Percentiles rank a stretch among this genome's conserved stretches.
These are phyloP conservation scores for Byssoonygena ceratinophila DNA, from an alignment of 2,329 filamentous ascomycete species.

Conservation along the genomic window DNA sequence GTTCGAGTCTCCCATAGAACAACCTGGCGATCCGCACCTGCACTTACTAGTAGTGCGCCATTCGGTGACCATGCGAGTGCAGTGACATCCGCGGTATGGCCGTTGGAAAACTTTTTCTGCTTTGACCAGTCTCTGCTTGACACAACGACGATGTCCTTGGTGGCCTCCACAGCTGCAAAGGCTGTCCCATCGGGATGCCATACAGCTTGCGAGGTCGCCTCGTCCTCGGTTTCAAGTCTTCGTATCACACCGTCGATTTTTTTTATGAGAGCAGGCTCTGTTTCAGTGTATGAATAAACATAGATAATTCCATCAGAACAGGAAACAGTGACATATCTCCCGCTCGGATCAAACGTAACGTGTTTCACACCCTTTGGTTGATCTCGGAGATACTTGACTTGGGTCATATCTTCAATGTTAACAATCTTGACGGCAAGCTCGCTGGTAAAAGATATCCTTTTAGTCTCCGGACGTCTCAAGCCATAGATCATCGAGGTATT, in stretches of 20 bases:
- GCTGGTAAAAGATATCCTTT: constrained; percentile 29
- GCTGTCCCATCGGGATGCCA: constrained; percentile 95
- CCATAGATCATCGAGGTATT: neutral
- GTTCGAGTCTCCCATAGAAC: constrained; percentile 80
- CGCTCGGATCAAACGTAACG: constrained; percentile 73
- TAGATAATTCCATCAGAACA: constrained; percentile 85
- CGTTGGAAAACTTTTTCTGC: constrained; percentile 66
- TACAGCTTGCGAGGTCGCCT: constrained; percentile 60
- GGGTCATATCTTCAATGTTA: constrained; percentile 64
- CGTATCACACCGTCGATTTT: constrained; percentile 81
- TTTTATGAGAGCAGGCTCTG: constrained; percentile 68
- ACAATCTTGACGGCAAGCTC: constrained; percentile 87
- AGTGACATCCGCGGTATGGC: constrained; percentile 75
- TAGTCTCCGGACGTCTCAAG: neutral
- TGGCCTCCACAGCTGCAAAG: constrained; percentile 74
- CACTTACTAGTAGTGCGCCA: constrained; percentile 67
- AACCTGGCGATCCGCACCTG: constrained; percentile 42
- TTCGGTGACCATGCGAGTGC: constrained; percentile 90
- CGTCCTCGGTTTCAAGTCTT: constrained; percentile 63
- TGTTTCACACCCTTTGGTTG: constrained; percentile 85
- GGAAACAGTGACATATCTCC: constrained; percentile 64
- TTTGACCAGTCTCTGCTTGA: constrained; percentile 85
- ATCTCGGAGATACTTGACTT: constrained; percentile 67
- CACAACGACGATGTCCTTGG: constrained; percentile 72
- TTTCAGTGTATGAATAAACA: constrained; percentile 69